Conservation (phyloP, 208 protist genomes). For the Acanthamoeba triangularis region DNA sequence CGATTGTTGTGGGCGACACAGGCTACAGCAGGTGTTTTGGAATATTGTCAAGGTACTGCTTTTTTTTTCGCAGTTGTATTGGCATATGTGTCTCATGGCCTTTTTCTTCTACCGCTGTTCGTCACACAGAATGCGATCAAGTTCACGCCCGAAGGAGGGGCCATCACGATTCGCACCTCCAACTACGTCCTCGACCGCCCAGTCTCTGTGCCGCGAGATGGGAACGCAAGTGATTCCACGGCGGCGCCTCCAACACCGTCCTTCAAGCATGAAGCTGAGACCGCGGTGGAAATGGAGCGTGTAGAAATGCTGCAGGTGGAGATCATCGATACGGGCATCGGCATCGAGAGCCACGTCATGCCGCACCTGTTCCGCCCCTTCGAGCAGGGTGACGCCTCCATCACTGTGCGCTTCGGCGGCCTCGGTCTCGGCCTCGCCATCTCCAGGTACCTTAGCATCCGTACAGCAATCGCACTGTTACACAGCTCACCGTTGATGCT, state of each 20-base stretch:
- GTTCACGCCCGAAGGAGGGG: conserved; percentile 26
- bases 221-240: too few relatives aligned
- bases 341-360: conserved; percentile 24
- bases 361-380: conserved; percentile 35
- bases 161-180: neutral
- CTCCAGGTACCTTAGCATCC: neutral
- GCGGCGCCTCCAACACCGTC: too few relatives aligned
- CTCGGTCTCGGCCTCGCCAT: conserved; percentile 28
- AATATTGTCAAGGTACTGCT: neutral
- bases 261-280: neutral
- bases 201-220: too few relatives aligned
- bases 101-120: too few relatives aligned
- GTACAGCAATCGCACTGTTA: too few relatives aligned
- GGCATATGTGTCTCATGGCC: too few relatives aligned
- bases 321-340: conserved; percentile 50
- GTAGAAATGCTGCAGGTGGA: conserved; percentile 3
- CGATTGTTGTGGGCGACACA: neutral
- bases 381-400: neutral
- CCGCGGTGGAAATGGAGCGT: neutral
- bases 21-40: conserved; percentile 8
- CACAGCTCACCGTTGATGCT: too few relatives aligned
- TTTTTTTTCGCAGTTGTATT: too few relatives aligned
- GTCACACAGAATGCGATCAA: conserved; percentile 24
- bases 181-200: neutral
- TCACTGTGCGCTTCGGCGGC: conserved; percentile 26